Conservation (phyloP, 2,329 filamentous ascomycete genomes). For the Monilinia vaccinii-corymbosi region DNA sequence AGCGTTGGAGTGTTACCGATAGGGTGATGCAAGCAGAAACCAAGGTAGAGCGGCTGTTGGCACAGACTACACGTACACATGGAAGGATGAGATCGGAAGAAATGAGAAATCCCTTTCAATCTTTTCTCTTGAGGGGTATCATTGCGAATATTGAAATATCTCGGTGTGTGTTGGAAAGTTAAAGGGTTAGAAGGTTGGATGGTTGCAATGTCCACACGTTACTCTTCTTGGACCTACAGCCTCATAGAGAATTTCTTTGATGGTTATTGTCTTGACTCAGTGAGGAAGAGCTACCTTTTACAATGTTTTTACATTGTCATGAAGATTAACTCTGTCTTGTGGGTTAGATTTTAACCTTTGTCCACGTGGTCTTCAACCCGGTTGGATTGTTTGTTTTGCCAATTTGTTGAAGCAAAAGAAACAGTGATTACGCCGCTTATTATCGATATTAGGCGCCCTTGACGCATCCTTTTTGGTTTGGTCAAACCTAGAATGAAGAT, state of each 20-base stretch:
- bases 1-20: slow-evolving; percentile 1
- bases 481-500: not conserved
- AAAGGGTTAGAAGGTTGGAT: not conserved
- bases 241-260: not conserved
- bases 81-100: not conserved
- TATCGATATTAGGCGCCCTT: not conserved
- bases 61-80: not conserved
- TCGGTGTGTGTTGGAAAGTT: not conserved
- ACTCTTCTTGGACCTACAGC: not conserved
- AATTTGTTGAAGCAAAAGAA: not conserved
- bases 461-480: not conserved
- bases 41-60: not conserved
- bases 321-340: not conserved
- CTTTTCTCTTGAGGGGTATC: not conserved
- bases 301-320: not conserved
- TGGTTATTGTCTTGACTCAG: slow-evolving; percentile 1
- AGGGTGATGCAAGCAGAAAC: not conserved
- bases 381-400: not conserved
- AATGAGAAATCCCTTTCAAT: not conserved
- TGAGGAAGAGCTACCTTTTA: not conserved
- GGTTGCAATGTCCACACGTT: not conserved
- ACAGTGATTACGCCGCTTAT: not conserved
- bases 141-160: not conserved
- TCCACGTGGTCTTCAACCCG: not conserved
- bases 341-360: not conserved